Evolutionary conservation across 2,329 filamentous ascomycete genomes (phyloP).

Genomic region (Boeremia exigua): DNA sequence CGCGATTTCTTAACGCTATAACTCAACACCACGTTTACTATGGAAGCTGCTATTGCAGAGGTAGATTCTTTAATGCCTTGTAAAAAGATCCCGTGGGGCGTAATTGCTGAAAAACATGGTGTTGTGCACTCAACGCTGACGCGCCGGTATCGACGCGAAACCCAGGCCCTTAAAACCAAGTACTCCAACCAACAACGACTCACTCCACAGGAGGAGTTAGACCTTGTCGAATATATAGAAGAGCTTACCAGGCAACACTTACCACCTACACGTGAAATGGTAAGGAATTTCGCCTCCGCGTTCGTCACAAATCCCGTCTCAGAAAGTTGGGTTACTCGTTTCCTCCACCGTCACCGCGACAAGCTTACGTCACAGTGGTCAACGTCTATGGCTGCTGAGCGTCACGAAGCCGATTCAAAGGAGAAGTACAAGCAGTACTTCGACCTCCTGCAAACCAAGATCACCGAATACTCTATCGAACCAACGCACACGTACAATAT

Average conservation of each 20-base stretch:
- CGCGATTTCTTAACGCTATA: not conserved
- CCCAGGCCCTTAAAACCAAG: not conserved
- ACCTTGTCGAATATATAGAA: not conserved
- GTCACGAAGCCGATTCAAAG: not conserved
- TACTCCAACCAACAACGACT: not conserved
- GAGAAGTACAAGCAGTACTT: not conserved
- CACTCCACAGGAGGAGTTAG: not conserved
- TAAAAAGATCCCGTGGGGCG: not conserved
- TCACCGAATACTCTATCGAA: too few relatives aligned
- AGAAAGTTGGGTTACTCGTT: not conserved
- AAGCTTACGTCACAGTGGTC: not conserved
- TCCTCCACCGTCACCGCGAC: not conserved
- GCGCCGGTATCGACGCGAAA: not conserved
- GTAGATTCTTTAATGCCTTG: not conserved
- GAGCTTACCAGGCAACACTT: not conserved
- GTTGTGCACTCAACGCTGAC: not conserved
- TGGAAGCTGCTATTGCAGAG: not conserved
- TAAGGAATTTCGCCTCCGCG: not conserved
- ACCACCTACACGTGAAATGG: not conserved
- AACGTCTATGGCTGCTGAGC: not conserved
- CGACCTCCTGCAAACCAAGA: not conserved
- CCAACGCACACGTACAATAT: not conserved
- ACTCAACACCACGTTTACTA: not conserved
- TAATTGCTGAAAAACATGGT: not conserved
- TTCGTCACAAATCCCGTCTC: not conserved